A percentile compares a stretch with the other conserved stretches of the same genome.
Conservation (phyloP, 2,329 filamentous ascomycete genomes). For the Monilinia vaccinii-corymbosi region DNA sequence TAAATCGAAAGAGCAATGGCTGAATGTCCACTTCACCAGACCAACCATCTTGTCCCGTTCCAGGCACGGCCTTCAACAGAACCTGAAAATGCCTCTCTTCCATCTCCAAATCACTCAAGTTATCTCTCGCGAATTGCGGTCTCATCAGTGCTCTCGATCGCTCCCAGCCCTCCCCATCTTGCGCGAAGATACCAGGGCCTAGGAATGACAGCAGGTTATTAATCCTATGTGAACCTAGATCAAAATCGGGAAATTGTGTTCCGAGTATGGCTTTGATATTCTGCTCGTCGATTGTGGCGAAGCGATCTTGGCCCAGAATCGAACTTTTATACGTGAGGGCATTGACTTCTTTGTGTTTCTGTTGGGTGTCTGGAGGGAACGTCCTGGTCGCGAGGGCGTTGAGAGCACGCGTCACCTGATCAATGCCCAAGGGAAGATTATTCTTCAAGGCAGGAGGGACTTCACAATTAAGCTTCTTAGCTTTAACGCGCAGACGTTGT, state of each 20-base stretch:
- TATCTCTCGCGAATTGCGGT: slow-evolving; percentile 45
- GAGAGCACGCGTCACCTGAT: slow-evolving; percentile 20
- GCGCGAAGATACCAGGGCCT: slow-evolving; percentile 28
- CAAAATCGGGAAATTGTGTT: slow-evolving; percentile 43
- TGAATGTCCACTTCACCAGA: slow-evolving; percentile 48
- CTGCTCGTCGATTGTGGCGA: slow-evolving; percentile 28
- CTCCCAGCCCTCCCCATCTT: slow-evolving; percentile 27
- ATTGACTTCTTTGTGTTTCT: slow-evolving; percentile 29
- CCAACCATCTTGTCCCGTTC: slow-evolving; percentile 39
- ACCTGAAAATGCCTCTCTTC: slow-evolving; percentile 61
- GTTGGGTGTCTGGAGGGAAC: slow-evolving; percentile 25
- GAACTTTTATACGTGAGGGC: slow-evolving; percentile 22
- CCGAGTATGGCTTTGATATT: slow-evolving; percentile 49
- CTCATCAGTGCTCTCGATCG: slow-evolving; percentile 38
- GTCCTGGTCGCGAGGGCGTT: slow-evolving; percentile 17
- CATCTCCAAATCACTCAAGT: slow-evolving; percentile 57
- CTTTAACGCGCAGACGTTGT: slow-evolving; percentile 16
- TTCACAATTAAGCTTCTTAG: slow-evolving; percentile 23
- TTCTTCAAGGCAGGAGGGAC: slow-evolving; percentile 19
- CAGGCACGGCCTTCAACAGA: slow-evolving; percentile 48
- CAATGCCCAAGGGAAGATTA: slow-evolving; percentile 22
- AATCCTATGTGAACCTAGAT: slow-evolving; percentile 43
- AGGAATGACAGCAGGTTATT: slow-evolving; percentile 37
- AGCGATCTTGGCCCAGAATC: slow-evolving; percentile 15
- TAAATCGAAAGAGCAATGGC: slow-evolving; percentile 51